phyloP scores from a whole-genome alignment of 2,329 filamentous ascomycete genomes.

The Aureobasidium mangrovei region DNA sequence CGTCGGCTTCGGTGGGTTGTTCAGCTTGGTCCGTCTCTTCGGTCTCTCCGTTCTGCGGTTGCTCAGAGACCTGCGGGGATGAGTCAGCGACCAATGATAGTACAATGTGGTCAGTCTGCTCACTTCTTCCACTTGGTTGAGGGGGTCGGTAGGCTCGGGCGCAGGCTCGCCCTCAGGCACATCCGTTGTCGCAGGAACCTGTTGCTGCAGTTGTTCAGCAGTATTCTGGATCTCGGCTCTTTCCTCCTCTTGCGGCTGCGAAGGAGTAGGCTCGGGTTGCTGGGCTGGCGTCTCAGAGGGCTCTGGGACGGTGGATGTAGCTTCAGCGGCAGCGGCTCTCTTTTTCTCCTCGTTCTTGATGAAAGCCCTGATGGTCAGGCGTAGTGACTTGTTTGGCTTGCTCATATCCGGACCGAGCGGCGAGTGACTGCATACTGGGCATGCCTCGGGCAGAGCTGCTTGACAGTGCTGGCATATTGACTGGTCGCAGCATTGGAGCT shows the following conservation, averaged over 20 bases:
- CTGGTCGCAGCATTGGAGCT: conserved; percentile 90
- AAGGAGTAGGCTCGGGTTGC: background rate
- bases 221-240: background rate
- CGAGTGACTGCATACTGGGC: conserved; percentile 86
- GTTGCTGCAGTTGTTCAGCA: background rate
- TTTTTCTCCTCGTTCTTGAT: conserved; percentile 88
- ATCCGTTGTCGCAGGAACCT: background rate
- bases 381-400: conserved; percentile 80
- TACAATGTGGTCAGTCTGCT: background rate
- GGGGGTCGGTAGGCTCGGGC: conserved; percentile 2
- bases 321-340: conserved; percentile 18
- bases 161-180: conserved; percentile 11
- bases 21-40: background rate
- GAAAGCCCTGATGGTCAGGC: conserved; percentile 86
- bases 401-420: conserved; percentile 81
- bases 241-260: background rate
- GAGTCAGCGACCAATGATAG: background rate
- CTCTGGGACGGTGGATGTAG: conserved; percentile 18
- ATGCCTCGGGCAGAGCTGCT: conserved; percentile 58
- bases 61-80: conserved; percentile 1
- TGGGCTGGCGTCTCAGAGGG: conserved; percentile 19
- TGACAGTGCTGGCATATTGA: conserved; percentile 87
- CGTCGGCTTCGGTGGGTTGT: background rate
- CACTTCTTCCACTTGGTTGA: conserved; percentile 12
- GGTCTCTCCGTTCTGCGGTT: background rate